Conservation (phyloP, 2,329 filamentous ascomycete genomes). For the Penicillium thymicola region DNA sequence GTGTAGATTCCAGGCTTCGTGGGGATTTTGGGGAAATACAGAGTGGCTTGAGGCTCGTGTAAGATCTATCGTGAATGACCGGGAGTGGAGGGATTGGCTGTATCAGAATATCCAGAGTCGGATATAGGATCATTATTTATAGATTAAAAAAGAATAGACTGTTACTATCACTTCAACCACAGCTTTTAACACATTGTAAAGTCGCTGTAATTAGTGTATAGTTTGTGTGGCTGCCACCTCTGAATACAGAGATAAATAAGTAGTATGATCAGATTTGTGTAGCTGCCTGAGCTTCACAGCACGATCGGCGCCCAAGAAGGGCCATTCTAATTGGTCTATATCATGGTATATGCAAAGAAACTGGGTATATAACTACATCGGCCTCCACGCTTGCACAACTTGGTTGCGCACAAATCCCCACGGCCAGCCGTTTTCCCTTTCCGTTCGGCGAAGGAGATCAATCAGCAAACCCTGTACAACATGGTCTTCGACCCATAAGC, state of each 20-base stretch:
- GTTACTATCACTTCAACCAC: not conserved
- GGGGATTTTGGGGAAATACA: slow-evolving; percentile 61
- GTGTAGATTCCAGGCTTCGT: slow-evolving; percentile 60
- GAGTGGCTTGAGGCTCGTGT: slow-evolving; percentile 57
- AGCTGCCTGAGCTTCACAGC: not conserved
- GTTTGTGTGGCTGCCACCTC: not conserved
- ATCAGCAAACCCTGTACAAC: slow-evolving; percentile 4
- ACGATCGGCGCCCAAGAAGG: not conserved
- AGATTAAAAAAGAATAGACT: not conserved
- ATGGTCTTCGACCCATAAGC: slow-evolving; percentile 32
- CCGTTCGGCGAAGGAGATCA: slow-evolving; percentile 9
- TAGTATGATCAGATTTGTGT: not conserved
- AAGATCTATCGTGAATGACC: slow-evolving; percentile 48
- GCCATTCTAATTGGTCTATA: not conserved
- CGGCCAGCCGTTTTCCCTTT: slow-evolving; percentile 11
- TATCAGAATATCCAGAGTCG: slow-evolving; percentile 17
- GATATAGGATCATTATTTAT: not conserved
- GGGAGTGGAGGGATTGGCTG: slow-evolving; percentile 49
- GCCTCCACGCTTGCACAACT: slow-evolving; percentile 6
- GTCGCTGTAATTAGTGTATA: not conserved
- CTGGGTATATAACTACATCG: slow-evolving; percentile 2
- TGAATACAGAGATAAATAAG: not conserved
- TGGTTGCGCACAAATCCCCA: slow-evolving; percentile 8
- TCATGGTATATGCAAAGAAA: not conserved
- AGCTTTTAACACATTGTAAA: no score